A percentile compares a stretch with the other conserved stretches of the same genome.
phyloP scores from a whole-genome alignment of 2,329 filamentous ascomycete species.

The Trichophyton schoenleinii region DNA sequence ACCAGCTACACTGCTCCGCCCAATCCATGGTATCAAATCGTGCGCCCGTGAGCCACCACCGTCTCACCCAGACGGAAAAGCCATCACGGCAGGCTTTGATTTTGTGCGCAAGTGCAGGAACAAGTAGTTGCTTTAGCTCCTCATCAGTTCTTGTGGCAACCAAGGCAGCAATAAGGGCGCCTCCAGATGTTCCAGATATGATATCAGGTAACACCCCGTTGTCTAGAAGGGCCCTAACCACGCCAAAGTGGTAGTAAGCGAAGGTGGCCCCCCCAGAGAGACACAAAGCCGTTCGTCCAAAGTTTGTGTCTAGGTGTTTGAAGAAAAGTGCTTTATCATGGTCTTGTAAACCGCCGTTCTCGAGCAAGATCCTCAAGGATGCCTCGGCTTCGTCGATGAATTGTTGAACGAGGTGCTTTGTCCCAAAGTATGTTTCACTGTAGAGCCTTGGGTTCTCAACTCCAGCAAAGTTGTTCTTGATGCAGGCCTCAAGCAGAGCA shows the following conservation, averaged over 20 bases:
- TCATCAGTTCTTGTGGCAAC: slow-evolving; percentile 84
- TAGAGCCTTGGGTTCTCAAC: slow-evolving; percentile 92
- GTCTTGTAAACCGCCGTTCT: slow-evolving; percentile 52
- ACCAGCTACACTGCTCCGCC: slow-evolving; percentile 78
- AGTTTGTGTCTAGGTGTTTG: slow-evolving; percentile 81
- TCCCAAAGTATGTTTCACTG: slow-evolving; percentile 93
- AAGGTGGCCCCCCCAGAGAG: slow-evolving; percentile 88
- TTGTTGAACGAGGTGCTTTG: slow-evolving; percentile 84
- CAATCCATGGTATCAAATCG: slow-evolving; percentile 89
- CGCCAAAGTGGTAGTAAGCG: slow-evolving; percentile 92
- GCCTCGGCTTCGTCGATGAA: slow-evolving; percentile 61
- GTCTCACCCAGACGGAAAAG: slow-evolving; percentile 59
- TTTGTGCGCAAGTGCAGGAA: slow-evolving; percentile 71
- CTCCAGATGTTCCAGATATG: slow-evolving; percentile 91
- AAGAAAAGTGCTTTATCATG: slow-evolving; percentile 72
- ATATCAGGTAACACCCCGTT: slow-evolving; percentile 77
- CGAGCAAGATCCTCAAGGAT: slow-evolving; percentile 54
- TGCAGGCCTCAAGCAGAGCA: slow-evolving; percentile 69
- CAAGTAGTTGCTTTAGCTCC: slow-evolving; percentile 70
- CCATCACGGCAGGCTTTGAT: slow-evolving; percentile 78
- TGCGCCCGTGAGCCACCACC: slow-evolving; percentile 88
- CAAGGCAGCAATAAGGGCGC: slow-evolving; percentile 75
- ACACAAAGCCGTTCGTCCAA: slow-evolving; percentile 81
- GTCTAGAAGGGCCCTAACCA: slow-evolving; percentile 79
- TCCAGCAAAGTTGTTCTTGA: slow-evolving; percentile 95